phyloP scores from a whole-genome alignment of 768 basidiomycete genomes.

The Lactifluus volemus region DNA sequence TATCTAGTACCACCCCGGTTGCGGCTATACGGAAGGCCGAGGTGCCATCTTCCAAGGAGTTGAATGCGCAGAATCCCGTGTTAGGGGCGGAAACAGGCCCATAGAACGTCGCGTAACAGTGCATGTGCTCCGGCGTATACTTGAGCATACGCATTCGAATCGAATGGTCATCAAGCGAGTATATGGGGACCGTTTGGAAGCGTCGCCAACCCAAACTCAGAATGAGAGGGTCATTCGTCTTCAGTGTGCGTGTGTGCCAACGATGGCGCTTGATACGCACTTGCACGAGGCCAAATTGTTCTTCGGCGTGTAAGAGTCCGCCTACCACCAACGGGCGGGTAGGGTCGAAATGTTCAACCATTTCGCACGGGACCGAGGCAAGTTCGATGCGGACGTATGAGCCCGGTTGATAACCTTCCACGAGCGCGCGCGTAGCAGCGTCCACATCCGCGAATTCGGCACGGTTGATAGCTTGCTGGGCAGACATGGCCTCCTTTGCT shows the following conservation, averaged over 20 bases:
- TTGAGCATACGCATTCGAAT: conserved; percentile 99
- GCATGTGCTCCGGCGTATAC: conserved; percentile 99
- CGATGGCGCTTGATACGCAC: conserved; percentile 94
- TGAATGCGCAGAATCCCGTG: conserved; percentile 97
- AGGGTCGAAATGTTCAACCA: conserved; percentile 91
- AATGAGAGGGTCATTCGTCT: conserved; percentile 95
- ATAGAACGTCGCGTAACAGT: conserved; percentile 97
- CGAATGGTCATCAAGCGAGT: conserved; percentile 94
- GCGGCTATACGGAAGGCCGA: conserved; percentile 85
- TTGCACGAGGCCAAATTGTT: conserved; percentile 88
- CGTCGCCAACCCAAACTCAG: conserved; percentile 97
- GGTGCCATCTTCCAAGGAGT: conserved; percentile 56
- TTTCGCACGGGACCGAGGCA: conserved; percentile 73
- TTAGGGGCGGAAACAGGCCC: conserved; percentile 88
- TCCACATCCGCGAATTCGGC: conserved; percentile 80
- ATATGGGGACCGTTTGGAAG: conserved; percentile 92
- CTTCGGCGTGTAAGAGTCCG: conserved; percentile 82
- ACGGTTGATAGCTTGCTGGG: conserved; percentile 72
- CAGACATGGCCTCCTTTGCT: conserved; percentile 86
- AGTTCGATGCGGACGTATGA: conserved; percentile 92
- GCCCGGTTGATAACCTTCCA: conserved; percentile 89
- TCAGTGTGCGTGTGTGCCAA: conserved; percentile 86
- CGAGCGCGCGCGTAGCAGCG: conserved; percentile 63
- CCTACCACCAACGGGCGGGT: conserved; percentile 86
- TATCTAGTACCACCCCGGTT: conserved; percentile 89